phyloP scores from a whole-genome alignment of 2,329 filamentous ascomycete genomes.

The Cucurbitaria berberidis region DNA sequence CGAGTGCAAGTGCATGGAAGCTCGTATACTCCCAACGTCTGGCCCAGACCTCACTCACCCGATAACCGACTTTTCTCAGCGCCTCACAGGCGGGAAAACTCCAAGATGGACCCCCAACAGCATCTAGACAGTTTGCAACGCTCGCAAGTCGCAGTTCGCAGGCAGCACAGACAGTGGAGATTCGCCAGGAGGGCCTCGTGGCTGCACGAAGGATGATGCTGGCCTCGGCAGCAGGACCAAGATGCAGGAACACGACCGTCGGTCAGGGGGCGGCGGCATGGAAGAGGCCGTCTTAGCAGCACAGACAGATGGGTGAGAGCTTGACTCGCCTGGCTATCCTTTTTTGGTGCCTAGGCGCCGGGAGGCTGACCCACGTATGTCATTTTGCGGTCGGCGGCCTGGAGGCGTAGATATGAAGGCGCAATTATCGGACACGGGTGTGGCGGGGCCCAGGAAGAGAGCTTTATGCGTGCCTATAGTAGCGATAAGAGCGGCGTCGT shows the following conservation, averaged over 20 bases:
- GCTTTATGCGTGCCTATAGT: constrained; percentile 7
- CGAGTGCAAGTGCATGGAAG: no score
- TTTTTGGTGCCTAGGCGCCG: constrained; percentile 7
- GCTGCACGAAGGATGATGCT: background rate
- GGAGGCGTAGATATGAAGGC: background rate
- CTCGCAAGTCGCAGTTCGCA: background rate
- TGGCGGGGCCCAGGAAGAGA: background rate
- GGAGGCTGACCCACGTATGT: constrained; percentile 8
- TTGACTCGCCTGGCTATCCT: constrained; percentile 5
- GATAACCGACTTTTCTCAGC: background rate
- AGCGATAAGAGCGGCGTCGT: background rate
- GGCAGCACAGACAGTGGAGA: background rate
- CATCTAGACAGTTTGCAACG: background rate
- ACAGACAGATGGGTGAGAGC: background rate
- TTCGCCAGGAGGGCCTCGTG: constrained; percentile 1
- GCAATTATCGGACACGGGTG: constrained; percentile 3
- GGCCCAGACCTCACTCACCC: background rate
- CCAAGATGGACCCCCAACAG: background rate
- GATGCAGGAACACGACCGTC: background rate
- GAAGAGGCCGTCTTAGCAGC: background rate
- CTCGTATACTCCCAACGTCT: background rate
- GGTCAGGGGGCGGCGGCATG: background rate
- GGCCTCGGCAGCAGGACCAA: background rate
- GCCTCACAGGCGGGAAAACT: background rate
- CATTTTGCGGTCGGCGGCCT: constrained; percentile 3